phyloP scores from a whole-genome alignment of 495 filamentous ascomycete genomes.

The Geoglossum glabrum region DNA sequence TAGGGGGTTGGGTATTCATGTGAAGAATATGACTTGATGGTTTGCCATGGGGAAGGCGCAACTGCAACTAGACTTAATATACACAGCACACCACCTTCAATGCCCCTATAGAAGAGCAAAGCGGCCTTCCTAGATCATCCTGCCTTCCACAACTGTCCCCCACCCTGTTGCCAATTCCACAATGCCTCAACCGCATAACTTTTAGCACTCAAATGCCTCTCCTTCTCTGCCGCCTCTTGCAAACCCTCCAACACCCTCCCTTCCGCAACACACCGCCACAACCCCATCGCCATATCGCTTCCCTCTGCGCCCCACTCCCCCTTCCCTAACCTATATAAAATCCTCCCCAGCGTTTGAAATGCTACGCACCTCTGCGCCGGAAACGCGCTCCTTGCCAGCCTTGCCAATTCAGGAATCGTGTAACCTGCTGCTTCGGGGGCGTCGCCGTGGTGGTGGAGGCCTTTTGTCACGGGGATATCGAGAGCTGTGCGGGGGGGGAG shows the following conservation, averaged over 20 bases:
- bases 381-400: constrained; percentile 60
- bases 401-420: constrained; percentile 73
- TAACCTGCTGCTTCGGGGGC: constrained; percentile 90
- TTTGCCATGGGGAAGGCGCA: too few relatives aligned
- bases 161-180: constrained; percentile 78
- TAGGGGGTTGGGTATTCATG: too few relatives aligned
- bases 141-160: constrained; percentile 27
- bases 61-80: too few relatives aligned
- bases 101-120: background rate
- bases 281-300: constrained; percentile 32
- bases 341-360: constrained; percentile 71
- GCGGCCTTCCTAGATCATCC: background rate
- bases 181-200: constrained; percentile 71
- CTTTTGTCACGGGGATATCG: constrained; percentile 48
- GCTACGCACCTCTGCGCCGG: constrained; percentile 78
- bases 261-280: constrained; percentile 62
- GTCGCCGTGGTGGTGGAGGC: constrained; percentile 84
- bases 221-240: constrained; percentile 35
- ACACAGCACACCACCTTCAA: too few relatives aligned
- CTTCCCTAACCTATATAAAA: constrained; percentile 63
- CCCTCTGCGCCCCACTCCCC: constrained; percentile 54
- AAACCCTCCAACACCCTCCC: constrained; percentile 55
- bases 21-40: too few relatives aligned
- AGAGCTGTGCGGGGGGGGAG: constrained; percentile 54
- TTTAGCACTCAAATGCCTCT: constrained; percentile 5